phyloP scores from a whole-genome alignment of 192 early-diverging fungal species.

The Tieghemiomyces parasiticus region DNA sequence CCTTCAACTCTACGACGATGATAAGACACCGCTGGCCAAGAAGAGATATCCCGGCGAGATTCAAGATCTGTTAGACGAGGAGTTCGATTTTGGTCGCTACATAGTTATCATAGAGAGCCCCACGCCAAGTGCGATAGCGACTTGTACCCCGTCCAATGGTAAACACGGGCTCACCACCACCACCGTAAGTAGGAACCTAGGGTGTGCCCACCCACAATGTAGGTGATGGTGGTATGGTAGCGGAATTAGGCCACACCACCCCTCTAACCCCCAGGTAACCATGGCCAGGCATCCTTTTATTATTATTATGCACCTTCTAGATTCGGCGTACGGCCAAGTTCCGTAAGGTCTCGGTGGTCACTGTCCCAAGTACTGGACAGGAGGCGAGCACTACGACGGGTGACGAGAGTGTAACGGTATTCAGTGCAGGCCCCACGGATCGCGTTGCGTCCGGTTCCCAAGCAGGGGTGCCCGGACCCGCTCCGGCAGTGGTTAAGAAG shows the following conservation, averaged over 20 bases:
- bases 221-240: too few relatives aligned
- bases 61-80: conserved; percentile 17
- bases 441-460: too few relatives aligned
- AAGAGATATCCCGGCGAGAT: neutral
- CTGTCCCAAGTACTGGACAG: too few relatives aligned
- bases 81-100: conserved; percentile 19
- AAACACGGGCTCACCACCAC: too few relatives aligned
- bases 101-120: conserved; percentile 17
- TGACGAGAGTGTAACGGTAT: too few relatives aligned
- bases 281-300: neutral
- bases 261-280: neutral
- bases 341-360: too few relatives aligned
- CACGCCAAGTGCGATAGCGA: conserved; percentile 19
- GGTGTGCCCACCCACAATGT: neutral
- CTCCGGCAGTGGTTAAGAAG: too few relatives aligned
- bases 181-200: neutral
- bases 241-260: neutral
- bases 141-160: conserved; percentile 15
- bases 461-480: too few relatives aligned
- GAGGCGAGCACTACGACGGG: too few relatives aligned
- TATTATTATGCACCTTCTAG: too few relatives aligned
- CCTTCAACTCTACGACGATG: neutral
- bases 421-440: too few relatives aligned
- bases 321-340: too few relatives aligned
- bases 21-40: neutral